Percentiles rank a stretch among this genome's conserved stretches.
phyloP scores from a whole-genome alignment of 106 monocot genomes.

The Acorus calamus region DNA sequence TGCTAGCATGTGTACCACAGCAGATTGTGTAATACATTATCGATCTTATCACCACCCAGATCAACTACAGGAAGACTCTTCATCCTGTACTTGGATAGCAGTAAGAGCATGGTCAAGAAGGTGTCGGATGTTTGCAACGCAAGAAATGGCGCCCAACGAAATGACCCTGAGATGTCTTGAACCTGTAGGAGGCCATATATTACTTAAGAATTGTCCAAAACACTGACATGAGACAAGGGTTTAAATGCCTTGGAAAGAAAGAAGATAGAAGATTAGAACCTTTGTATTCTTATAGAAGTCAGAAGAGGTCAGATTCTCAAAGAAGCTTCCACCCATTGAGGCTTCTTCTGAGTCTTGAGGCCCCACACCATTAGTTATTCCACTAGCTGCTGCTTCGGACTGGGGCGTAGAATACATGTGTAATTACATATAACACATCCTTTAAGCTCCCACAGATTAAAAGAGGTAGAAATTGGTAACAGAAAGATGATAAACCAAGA shows the following conservation, averaged over 20 bases:
- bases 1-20: slow-evolving; percentile 90
- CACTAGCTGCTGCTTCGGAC: not conserved
- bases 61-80: slow-evolving; percentile 94
- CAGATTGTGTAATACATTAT: slow-evolving; percentile 90
- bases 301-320: slow-evolving; percentile 72
- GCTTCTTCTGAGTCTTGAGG: slow-evolving; percentile 21
- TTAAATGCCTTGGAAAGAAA: not conserved
- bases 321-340: slow-evolving; percentile 66
- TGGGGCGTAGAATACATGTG: not conserved
- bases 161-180: slow-evolving; percentile 78
- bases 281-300: slow-evolving; percentile 85
- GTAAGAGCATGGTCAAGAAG: slow-evolving; percentile 83
- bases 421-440: no score
- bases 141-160: slow-evolving; percentile 96
- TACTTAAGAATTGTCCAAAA: not conserved
- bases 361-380: not conserved
- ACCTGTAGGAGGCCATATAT: slow-evolving; percentile 31
- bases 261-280: slow-evolving; percentile 19
- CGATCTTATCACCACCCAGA: slow-evolving; percentile 74
- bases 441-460: no score
- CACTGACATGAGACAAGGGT: not conserved
- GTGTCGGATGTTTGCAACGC: slow-evolving; percentile 85
- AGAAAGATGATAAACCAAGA: no score
- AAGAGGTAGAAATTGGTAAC: no score
- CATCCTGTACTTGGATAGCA: slow-evolving; percentile 92